A percentile compares a stretch with the other conserved stretches of the same genome.
Evolutionary conservation across 805 yeast species (phyloP).

Genomic region (Ogataea methanolica): DNA sequence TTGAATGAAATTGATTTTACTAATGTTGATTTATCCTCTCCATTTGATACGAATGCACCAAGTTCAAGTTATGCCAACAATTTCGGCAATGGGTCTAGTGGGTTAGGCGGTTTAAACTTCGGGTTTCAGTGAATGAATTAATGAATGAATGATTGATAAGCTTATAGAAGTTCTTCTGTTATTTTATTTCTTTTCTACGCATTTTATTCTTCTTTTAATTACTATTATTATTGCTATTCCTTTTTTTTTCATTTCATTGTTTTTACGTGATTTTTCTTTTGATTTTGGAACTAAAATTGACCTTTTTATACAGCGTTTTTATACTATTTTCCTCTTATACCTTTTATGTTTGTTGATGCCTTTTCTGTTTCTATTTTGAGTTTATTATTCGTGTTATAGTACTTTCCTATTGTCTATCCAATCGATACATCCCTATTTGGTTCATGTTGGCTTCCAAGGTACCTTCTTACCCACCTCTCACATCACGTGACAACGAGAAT

Average conservation of each 20-base stretch:
- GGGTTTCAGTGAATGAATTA: not conserved
- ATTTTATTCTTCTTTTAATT: not conserved
- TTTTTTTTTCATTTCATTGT: not conserved
- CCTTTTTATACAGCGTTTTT: no score
- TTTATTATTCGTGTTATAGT: no score
- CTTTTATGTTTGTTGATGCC: no score
- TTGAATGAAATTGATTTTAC: conserved; percentile 36
- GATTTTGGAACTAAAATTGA: no score
- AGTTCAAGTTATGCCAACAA: conserved; percentile 1
- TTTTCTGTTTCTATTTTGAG: no score
- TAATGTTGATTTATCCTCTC: conserved; percentile 30
- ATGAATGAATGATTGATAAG: not conserved
- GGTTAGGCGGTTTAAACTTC: conserved; percentile 17
- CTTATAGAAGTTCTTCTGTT: not conserved
- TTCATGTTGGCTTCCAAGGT: no score
- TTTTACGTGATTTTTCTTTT: no score
- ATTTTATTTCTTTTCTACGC: not conserved
- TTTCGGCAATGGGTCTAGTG: not conserved
- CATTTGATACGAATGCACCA: conserved; percentile 17
- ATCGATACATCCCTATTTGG: no score
- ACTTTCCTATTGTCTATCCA: no score
- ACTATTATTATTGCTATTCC: not conserved
- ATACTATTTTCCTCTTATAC: no score
- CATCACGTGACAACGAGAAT: no score
- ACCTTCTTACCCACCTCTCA: no score